A percentile compares a stretch with the other conserved stretches of the same genome.
Evolutionary conservation across 2,329 filamentous ascomycete species (phyloP).

Genomic region (Epichloe scottii): DNA sequence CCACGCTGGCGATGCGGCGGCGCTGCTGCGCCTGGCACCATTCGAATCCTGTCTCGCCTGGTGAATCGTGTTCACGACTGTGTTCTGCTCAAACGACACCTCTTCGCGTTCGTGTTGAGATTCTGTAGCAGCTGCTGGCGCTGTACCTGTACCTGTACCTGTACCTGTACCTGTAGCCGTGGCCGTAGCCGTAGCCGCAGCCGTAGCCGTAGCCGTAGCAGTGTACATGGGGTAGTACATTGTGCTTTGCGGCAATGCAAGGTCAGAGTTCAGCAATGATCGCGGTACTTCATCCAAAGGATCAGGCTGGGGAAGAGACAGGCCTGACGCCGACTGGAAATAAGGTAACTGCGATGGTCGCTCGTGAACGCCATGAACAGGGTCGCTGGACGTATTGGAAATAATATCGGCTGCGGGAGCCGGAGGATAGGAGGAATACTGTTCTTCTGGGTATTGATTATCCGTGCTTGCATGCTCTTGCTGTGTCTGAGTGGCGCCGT

Average conservation of each 20-base stretch:
- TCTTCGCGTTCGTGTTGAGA: not conserved
- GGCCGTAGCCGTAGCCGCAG: not conserved
- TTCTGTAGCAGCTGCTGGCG: not conserved
- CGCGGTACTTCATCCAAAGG: slow-evolving; percentile 3
- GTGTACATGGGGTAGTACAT: slow-evolving; percentile 10
- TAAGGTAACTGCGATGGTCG: slow-evolving; percentile 12
- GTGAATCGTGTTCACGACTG: not conserved
- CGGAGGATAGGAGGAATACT: slow-evolving; percentile 16
- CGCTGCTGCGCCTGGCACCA: not conserved
- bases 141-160: not conserved
- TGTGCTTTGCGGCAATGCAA: slow-evolving; percentile 11
- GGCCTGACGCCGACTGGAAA: slow-evolving; percentile 16
- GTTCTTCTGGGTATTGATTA: not conserved
- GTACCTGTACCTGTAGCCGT: not conserved
- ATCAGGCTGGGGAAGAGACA: slow-evolving; percentile 15
- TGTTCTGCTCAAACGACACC: not conserved
- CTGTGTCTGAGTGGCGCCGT: not conserved
- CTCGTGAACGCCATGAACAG: slow-evolving; percentile 11
- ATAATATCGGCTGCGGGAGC: slow-evolving; percentile 15
- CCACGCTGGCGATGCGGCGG: not conserved
- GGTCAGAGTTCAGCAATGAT: not conserved
- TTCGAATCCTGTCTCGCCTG: not conserved
- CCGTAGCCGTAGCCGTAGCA: not conserved
- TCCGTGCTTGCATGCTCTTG: slow-evolving; percentile 7
- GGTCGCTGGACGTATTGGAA: slow-evolving; percentile 6